Evolutionary conservation across 805 yeast species (phyloP), one percentile per base, ranked within the genome.

Genomic region (Lipomyces yamadae): DNA sequence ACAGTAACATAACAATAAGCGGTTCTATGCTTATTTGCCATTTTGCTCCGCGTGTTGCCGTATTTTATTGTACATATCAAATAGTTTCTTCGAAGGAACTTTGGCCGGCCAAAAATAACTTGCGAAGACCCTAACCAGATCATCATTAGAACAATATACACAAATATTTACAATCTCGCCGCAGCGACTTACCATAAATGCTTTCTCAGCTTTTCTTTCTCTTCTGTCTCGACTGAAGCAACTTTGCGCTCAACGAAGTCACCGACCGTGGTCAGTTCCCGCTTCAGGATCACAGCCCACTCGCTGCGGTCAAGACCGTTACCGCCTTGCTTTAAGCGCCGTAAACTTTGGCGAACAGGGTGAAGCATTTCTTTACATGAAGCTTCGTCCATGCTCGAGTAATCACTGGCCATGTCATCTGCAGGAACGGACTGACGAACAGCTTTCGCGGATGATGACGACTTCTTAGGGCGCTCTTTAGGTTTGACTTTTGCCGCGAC

Each of bases 81-180:
- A 82, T 69, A 92, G 85, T 78, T 89, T 89, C 50, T 81, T 78
- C 67, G 94, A 88, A 13, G 81, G 74, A 54, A 89, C 97, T 68
- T 85, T 84, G 2, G 87, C 90, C 2, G 97, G 97, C 97, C 97
- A 92, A 79, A 87, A 92, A 62, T 85, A 83, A 29, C 92, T 83
- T 3, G 95, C 91, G 76, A 88, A 91, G 37, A 90, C 85, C 72
- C 68, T 65, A 56, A 13, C 39, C 10, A 56, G 33, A 10, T 7
- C 18, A 24, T 15, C n/a, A 56, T 29, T 53, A 58, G 7, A 4
- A 18, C 34, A 45, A 32, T n/a, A 60, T 59, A 24, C 18, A 37
- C 15, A 7, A 7, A 54, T 24, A 39, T 18, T 13, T 2, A 2
- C 11, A 37, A 11, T 11, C n/a, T n/a, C 4, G 29, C 8, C 4